Conservation (phyloP, 2,329 filamentous ascomycete genomes). For the Ilyonectria robusta region DNA sequence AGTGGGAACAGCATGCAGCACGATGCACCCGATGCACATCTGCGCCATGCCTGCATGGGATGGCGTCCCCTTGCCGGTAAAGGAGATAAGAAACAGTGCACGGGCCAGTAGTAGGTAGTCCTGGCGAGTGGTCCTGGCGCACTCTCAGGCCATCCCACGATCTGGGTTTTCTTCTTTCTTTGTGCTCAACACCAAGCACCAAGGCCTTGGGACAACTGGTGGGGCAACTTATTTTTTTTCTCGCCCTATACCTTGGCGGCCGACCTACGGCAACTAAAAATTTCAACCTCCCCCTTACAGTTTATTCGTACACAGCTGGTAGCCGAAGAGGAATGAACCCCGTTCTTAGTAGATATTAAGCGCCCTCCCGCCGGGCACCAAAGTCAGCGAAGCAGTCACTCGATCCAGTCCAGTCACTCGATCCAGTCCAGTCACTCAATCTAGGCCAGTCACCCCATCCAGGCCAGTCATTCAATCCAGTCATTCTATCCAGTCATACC, state of each 20-base stretch:
- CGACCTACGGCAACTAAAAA: constrained; percentile 30
- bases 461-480: no score
- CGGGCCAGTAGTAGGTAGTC: constrained; percentile 26
- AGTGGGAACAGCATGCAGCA: neutral
- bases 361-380: neutral
- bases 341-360: neutral
- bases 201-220: constrained; percentile 24
- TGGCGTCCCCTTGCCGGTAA: constrained; percentile 10
- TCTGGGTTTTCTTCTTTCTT: constrained; percentile 17
- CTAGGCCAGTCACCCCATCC: neutral
- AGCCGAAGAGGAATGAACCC: neutral
- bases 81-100: constrained; percentile 39
- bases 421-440: no score
- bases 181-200: constrained; percentile 15
- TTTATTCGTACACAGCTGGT: no score
- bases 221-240: constrained; percentile 19
- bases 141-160: constrained; percentile 36
- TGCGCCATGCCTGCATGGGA: neutral
- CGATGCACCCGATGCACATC: neutral
- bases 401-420: neutral
- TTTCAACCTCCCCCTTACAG: neutral
- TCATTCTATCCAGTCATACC: neutral
- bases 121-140: constrained; percentile 25
- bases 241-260: constrained; percentile 3
- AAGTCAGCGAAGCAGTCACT: neutral